Base-by-base conservation (phyloP, 257 asterid species). In the Oldenlandia corymbosa region DNA sequence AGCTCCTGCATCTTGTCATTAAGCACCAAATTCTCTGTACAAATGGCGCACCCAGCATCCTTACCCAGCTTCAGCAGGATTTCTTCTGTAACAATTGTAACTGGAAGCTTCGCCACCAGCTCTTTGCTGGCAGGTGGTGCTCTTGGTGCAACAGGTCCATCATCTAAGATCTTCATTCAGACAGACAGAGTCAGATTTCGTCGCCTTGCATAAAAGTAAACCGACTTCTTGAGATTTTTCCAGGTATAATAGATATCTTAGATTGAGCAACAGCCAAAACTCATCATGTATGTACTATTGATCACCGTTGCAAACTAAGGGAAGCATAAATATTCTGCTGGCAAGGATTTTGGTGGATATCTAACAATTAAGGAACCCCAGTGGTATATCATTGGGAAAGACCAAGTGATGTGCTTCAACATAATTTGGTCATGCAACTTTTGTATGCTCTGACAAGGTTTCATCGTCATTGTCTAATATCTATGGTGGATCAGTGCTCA, bases 51-150 rank as follows among this genome's bases (percentile, higher is more conserved):
- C 28, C 75, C 83, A 0, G 95, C 96, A 56, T 84, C 96, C 64
- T 79, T 79, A 7, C 93, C 97, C 43, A 85, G 85, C 85, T 84
- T 87, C 23, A 18, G 57, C 73, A 92, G 65, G 60, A 75, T 24
- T 60, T 81, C 96, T 48, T 77, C 84, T 17, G 96, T 84, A 64
- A 92, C 84, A 0, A 56, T 70, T 46, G 76, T 80, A 67, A 92
- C 77, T 5, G 96, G 99, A 71, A 92, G 99, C 78, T 87, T 92
- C 16, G 97, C 99, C 67, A 92, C 97, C 1, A 87, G 91, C 73
- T 87, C 86, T 71, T 87, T 92, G 70, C 99, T 92, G 39, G 99
- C 97, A 31, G 99, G 99, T 58, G 99, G 99, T 52, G 63, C 88
- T 82, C 88, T 78, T 50, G 96, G 97, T 77, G 68, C 91, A 54